phyloP scores from a whole-genome alignment of 2,329 filamentous ascomycete genomes.

The Uncinocarpus reesii region DNA sequence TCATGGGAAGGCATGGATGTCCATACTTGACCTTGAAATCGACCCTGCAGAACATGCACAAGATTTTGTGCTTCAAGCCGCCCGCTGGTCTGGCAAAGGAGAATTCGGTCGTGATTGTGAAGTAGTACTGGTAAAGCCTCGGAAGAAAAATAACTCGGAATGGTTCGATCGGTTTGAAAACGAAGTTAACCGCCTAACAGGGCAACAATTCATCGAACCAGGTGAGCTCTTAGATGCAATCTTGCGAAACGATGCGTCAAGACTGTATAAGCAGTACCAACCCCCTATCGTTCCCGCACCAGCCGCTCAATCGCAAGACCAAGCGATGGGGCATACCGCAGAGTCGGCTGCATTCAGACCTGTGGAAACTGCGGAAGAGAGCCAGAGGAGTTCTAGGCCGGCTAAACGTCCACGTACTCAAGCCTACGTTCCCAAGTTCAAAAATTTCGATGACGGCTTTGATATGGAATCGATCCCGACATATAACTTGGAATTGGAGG shows the following conservation, averaged over 20 bases:
- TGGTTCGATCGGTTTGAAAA: slow-evolving; percentile 64
- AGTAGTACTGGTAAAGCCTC: slow-evolving; percentile 67
- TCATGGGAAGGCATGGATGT: slow-evolving; percentile 68
- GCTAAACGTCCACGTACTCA: slow-evolving; percentile 23
- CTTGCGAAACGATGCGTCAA: slow-evolving; percentile 63
- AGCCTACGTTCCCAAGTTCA: slow-evolving; percentile 47
- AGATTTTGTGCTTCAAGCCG: slow-evolving; percentile 70
- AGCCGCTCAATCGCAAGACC: not conserved
- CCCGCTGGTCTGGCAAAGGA: slow-evolving; percentile 63
- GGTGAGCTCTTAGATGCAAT: slow-evolving; percentile 89
- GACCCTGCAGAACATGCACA: slow-evolving; percentile 61
- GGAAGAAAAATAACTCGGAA: slow-evolving; percentile 47
- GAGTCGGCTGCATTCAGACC: not conserved
- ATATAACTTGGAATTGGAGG: slow-evolving; percentile 25
- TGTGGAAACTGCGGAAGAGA: slow-evolving; percentile 11
- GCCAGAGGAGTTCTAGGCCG: slow-evolving; percentile 15
- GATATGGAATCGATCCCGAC: slow-evolving; percentile 35
- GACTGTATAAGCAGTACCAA: slow-evolving; percentile 56
- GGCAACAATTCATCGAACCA: slow-evolving; percentile 76
- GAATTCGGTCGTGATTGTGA: slow-evolving; percentile 52
- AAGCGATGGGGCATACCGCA: not conserved
- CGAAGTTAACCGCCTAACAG: slow-evolving; percentile 58
- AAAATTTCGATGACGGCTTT: slow-evolving; percentile 58
- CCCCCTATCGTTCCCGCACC: not conserved
- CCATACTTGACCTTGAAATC: slow-evolving; percentile 48